Percentiles rank a stretch among this genome's conserved stretches.
phyloP scores from a whole-genome alignment of 148 eudicot genomes.

The Vaccinium darrowii region DNA sequence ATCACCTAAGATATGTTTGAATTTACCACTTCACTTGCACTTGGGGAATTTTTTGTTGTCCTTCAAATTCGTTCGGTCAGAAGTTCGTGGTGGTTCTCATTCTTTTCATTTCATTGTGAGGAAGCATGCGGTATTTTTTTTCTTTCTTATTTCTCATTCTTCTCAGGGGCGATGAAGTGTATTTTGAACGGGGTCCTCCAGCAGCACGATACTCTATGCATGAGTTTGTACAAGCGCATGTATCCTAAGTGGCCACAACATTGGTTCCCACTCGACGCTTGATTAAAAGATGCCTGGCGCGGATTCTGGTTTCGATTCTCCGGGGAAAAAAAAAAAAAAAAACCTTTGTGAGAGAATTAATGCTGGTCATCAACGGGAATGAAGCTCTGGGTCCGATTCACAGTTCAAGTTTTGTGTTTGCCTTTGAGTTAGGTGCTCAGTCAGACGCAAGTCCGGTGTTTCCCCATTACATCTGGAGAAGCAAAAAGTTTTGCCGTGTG shows the following conservation, averaged over 20 bases:
- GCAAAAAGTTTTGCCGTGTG: constrained; percentile 20
- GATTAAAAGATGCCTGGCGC: constrained; percentile 23
- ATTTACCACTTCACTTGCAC: background rate
- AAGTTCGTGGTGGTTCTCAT: background rate
- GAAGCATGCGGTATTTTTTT: background rate
- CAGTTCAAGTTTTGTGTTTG: constrained; percentile 17
- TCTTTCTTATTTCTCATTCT: background rate
- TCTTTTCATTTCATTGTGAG: background rate
- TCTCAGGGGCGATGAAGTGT: constrained; percentile 92
- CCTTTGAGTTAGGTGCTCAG: background rate
- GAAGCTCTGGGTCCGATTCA: constrained; percentile 85
- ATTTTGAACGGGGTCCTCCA: constrained; percentile 79
- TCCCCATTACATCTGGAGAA: background rate
- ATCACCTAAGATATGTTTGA: background rate
- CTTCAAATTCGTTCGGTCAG: too few relatives aligned
- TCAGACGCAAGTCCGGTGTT: background rate
- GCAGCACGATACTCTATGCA: constrained; percentile 87
- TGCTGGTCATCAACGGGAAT: constrained; percentile 46
- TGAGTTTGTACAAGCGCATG: constrained; percentile 85
- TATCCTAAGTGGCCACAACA: constrained; percentile 93
- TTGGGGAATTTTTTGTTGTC: background rate
- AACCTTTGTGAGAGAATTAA: background rate
- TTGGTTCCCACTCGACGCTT: constrained; percentile 54
- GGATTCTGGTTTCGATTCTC: constrained; percentile 23
- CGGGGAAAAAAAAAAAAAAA: background rate